Conservation (phyloP, 2,329 filamentous ascomycete genomes). For the Epichloe baconii region DNA sequence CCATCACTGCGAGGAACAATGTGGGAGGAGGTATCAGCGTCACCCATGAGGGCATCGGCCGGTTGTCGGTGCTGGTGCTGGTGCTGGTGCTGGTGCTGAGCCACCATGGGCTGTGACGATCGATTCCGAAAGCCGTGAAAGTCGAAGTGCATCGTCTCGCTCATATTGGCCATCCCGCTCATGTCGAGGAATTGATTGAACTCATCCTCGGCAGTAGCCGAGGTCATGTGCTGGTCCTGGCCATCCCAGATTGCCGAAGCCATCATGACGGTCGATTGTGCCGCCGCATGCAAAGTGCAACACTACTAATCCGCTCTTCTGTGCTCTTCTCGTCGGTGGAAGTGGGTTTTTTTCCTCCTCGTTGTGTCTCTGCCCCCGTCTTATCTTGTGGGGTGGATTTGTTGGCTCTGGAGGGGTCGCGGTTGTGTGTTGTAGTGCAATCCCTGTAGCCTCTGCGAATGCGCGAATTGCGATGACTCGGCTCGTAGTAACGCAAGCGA, state of each 20-base stretch:
- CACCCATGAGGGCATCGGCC: conserved; percentile 24
- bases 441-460: neutral
- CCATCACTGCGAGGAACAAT: conserved; percentile 18
- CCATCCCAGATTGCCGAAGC: conserved; percentile 40
- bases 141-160: conserved; percentile 44
- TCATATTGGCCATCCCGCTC: conserved; percentile 39
- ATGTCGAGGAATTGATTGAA: conserved; percentile 54
- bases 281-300: neutral
- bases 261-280: conserved; percentile 28
- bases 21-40: conserved; percentile 16
- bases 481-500: neutral
- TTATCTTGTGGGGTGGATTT: neutral
- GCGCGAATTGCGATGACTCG: neutral
- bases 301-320: neutral
- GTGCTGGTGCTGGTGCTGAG: conserved; percentile 14
- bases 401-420: neutral
- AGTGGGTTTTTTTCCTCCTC: neutral
- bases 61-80: conserved; percentile 14
- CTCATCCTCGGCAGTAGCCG: conserved; percentile 39
- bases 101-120: conserved; percentile 20
- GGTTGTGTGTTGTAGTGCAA: too few relatives aligned
- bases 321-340: neutral
- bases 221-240: conserved; percentile 41
- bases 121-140: conserved; percentile 40
- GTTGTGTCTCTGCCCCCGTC: neutral